Percentiles rank a stretch among this genome's conserved stretches.
Evolutionary conservation across 148 eudicot species (phyloP).

Genomic region (Camellia sinensis): DNA sequence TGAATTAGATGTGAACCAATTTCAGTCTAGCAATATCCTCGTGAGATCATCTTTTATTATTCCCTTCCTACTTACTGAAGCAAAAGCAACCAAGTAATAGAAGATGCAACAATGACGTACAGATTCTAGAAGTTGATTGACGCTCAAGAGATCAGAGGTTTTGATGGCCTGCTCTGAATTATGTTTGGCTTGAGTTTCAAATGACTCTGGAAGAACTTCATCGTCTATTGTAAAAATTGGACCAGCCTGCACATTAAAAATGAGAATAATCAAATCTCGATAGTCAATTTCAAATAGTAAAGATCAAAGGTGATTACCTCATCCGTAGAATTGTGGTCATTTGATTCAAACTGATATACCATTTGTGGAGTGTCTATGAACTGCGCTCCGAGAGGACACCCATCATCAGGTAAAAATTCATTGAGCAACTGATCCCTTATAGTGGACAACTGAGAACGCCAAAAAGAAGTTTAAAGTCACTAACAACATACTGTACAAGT

Average conservation of each 20-base stretch:
- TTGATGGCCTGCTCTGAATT: slow-evolving; percentile 39
- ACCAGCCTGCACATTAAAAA: slow-evolving; percentile 37
- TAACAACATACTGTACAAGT: neutral
- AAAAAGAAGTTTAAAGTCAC: slow-evolving; percentile 23
- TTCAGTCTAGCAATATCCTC: neutral
- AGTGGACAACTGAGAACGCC: slow-evolving; percentile 54
- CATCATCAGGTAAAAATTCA: slow-evolving; percentile 80
- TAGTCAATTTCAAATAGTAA: neutral
- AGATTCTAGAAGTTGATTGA: slow-evolving; percentile 76
- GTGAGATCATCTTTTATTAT: neutral
- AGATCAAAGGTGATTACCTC: slow-evolving; percentile 42
- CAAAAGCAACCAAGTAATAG: neutral
- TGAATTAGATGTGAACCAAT: neutral
- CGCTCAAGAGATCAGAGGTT: slow-evolving; percentile 53
- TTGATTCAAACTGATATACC: slow-evolving; percentile 30
- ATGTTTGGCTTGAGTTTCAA: slow-evolving; percentile 30
- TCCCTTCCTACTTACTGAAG: neutral
- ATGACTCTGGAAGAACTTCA: slow-evolving; percentile 37
- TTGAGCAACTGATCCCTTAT: slow-evolving; percentile 69
- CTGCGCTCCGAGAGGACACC: slow-evolving; percentile 61
- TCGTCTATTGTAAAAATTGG: slow-evolving; percentile 50
- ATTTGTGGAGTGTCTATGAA: slow-evolving; percentile 35
- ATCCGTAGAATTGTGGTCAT: slow-evolving; percentile 40
- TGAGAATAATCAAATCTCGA: slow-evolving; percentile 1
- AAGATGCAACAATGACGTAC: slow-evolving; percentile 42